Base-by-base conservation (phyloP, 2,329 filamentous ascomycete species). In the Aspergillus udagawae region DNA sequence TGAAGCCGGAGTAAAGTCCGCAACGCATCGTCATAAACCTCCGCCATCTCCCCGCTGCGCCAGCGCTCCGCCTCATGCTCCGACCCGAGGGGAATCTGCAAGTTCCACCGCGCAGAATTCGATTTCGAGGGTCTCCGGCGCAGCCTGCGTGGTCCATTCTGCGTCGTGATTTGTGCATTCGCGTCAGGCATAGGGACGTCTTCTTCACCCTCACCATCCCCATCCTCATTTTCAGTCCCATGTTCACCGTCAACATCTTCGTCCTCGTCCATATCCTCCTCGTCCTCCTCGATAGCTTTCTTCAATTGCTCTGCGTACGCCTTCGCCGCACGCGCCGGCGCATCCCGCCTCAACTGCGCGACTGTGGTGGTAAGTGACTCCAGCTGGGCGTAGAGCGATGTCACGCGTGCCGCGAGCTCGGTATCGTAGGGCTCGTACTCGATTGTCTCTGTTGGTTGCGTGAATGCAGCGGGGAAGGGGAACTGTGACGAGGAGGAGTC, bases 211-310 rank as follows among this genome's bases (percentile, higher is more conserved):
- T 52, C 29, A 27, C 48, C 32, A 9, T 56, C 50, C n/a, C 52
- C 42, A n/a, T 49, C 42, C 28, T 47, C 52, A 29, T 61, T 60
- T 47, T 54, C 57, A 48, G 68, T 54, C n/a, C 42, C 54, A 9
- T 58, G 52, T 57, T 70, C 45, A 74, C 76, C 56, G 76, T 74
- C 65, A 75, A 65, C 6, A 79, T 82, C 66, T 75, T 83, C 76
- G 85, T 88, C 6, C 89, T 86, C 59, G 82, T 90, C 54, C 23
- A 70, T 71, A 49, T 77, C 73, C 25, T 73, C 69, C 17, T 77
- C 75, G 25, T 79, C 76, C 27, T 68, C 68, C 29, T 68, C 62
- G n/a, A 79, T 60, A 32, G 66, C 67, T 38, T 61, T 63, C 45
- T 60, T 66, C 60, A 80, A 60, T 38, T 69, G 57, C 38, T 74